Base-by-base conservation (phyloP, 352 stramenopile genomes). In the Pythium chondricola region DNA sequence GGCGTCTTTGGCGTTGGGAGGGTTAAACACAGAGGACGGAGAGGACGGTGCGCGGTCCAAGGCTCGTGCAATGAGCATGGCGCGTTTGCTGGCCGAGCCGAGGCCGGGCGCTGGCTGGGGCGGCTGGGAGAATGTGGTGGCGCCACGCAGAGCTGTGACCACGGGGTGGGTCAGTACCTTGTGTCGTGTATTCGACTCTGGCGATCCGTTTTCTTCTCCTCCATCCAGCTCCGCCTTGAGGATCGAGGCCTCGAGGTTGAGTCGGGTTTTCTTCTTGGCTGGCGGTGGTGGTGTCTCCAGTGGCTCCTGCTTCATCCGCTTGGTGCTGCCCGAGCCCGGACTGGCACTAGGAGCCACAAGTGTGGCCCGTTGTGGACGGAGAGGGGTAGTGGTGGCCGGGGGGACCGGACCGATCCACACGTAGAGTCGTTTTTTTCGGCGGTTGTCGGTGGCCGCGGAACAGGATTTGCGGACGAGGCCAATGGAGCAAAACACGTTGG, bases 401-500 rank as follows among this genome's bases (percentile, higher is more conserved):
- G 43, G 32, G n/a, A 65, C 56, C 14, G 61, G 61, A 0, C 61
- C 61, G n/a, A 31, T 56, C 61, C 61, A 69, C 17, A 50, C 52
- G 56, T 65, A 69, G 20, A 69, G 30, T 18, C 61, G 37, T 25
- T 65, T 64, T 50, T 69, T 69, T 6, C 61, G 61, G 48, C 54
- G 51, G 44, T 61, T 54, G 43, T 61, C 57, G 27, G 49, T 69
- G 18, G 52, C 45, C 9, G 48, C 39, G 6, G 52, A 48, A 31
- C 52, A 61, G 1, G 49, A 58, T 37, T 68, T 71, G 11, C 61
- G 42, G 26, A 71, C 48, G 44, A 71, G 54, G 2, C 60, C 54
- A 45, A 71, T 55, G 32, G 58, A 63, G 51, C 63, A 68, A 30
- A 71, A 65, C 11, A 71, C 63, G 43, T 71, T 71, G 42, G 63